Percentiles rank a stretch among this genome's conserved stretches.
phyloP scores from a whole-genome alignment of 179 eudicot genomes.

The Spergularia azorica region DNA sequence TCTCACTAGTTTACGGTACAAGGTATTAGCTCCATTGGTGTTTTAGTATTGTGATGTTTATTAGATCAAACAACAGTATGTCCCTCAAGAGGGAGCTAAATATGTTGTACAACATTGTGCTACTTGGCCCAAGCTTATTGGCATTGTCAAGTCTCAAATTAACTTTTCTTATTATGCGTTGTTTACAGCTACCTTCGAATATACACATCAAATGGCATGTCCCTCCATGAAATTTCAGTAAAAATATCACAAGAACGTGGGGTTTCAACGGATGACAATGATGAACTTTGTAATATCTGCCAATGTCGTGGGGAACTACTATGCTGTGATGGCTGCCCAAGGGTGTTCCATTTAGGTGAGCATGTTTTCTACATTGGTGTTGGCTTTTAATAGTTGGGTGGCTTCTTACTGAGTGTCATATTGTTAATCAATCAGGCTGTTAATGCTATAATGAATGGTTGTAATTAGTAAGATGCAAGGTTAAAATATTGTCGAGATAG shows the following conservation, averaged over 20 bases:
- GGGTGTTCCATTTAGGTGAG: conserved; percentile 45
- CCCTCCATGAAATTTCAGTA: conserved; percentile 40
- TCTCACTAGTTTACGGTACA: neutral
- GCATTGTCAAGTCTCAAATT: neutral
- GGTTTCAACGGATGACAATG: conserved; percentile 38
- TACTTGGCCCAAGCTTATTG: neutral
- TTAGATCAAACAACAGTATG: neutral
- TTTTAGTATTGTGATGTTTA: neutral
- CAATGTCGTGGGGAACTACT: conserved; percentile 34
- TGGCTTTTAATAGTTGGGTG: neutral
- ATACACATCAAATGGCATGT: conserved; percentile 44
- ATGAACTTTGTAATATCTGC: conserved; percentile 46
- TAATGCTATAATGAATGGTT: neutral
- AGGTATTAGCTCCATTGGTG: neutral
- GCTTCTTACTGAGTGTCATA: neutral
- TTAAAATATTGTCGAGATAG: neutral
- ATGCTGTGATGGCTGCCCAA: conserved; percentile 51
- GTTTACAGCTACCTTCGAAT: conserved; percentile 43
- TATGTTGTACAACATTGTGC: neutral
- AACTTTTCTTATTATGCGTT: neutral
- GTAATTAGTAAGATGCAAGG: conserved; percentile 5
- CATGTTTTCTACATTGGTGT: conserved; percentile 11
- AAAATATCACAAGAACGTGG: conserved; percentile 21
- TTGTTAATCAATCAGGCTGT: neutral
- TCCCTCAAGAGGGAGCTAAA: neutral